These are phyloP conservation scores for Secale cereale DNA, from an alignment of 176 grass and related monocot species.

Conservation along the genomic window DNA sequence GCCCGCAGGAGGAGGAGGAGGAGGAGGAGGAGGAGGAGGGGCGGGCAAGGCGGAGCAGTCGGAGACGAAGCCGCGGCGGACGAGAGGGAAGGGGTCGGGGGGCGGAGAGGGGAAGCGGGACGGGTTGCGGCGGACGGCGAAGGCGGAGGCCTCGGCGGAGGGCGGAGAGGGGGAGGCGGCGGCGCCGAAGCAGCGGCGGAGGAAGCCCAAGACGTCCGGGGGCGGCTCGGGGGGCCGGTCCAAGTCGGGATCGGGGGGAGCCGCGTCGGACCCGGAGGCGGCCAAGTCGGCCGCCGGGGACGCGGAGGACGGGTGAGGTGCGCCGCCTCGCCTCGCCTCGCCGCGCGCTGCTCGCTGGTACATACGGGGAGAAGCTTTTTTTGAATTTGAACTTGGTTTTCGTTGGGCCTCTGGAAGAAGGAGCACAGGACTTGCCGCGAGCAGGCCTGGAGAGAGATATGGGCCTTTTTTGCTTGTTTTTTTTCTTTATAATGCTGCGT, in stretches of 20 bases:
- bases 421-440: background rate
- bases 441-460: background rate
- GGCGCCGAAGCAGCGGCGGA: constrained; percentile 42
- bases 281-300: background rate
- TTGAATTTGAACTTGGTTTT: constrained; percentile 18
- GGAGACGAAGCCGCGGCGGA: constrained; percentile 31
- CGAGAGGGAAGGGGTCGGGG: constrained; percentile 27
- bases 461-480: background rate
- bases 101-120: constrained; percentile 35
- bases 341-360: background rate
- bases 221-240: constrained; percentile 28
- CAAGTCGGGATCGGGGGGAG: too few species aligned
- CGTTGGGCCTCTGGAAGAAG: background rate
- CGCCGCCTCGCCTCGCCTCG: background rate
- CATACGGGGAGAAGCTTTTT: background rate
- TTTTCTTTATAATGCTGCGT: background rate
- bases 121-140: constrained; percentile 3
- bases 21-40: background rate
- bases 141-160: constrained; percentile 22
- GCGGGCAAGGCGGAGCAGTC: constrained; percentile 2
- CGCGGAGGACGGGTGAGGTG: background rate
- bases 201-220: constrained; percentile 36
- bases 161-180: constrained; percentile 32
- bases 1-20: background rate
- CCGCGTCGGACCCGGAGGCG: constrained; percentile 6